Percentiles rank a stretch among this genome's conserved stretches.
Evolutionary conservation across 2,329 filamentous ascomycete species (phyloP).

Genomic region (Aspergillus aculeatus): DNA sequence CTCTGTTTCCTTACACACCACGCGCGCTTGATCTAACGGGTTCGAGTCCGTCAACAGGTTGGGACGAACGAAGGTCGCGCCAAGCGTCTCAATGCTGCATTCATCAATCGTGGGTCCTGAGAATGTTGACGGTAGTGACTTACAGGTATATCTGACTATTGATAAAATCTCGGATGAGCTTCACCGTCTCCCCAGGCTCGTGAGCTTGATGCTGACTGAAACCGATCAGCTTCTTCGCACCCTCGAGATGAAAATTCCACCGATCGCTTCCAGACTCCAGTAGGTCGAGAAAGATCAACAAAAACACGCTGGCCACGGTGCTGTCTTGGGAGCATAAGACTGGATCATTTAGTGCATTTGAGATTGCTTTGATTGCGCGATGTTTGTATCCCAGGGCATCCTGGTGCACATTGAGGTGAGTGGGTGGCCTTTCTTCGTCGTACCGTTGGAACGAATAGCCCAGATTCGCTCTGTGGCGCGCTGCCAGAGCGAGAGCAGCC

Average conservation of each 20-base stretch:
- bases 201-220: constrained; percentile 12
- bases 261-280: constrained; percentile 34
- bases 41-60: constrained; percentile 27
- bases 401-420: constrained; percentile 18
- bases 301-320: constrained; percentile 36
- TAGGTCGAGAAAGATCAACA: constrained; percentile 34
- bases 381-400: constrained; percentile 36
- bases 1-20: constrained; percentile 20
- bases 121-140: not conserved
- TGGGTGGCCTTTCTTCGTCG: not conserved
- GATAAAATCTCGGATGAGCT: constrained; percentile 31
- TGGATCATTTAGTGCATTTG: constrained; percentile 19
- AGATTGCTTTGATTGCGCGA: constrained; percentile 33
- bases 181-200: constrained; percentile 26
- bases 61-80: constrained; percentile 33
- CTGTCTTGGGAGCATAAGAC: constrained; percentile 22
- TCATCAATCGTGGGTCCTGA: not conserved
- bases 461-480: constrained; percentile 34
- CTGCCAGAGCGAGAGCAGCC: constrained; percentile 34
- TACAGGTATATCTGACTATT: constrained; percentile 32
- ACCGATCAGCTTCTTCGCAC: constrained; percentile 30
- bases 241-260: constrained; percentile 36
- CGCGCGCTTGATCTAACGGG: constrained; percentile 12
- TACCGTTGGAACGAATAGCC: constrained; percentile 24
- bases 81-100: constrained; percentile 35